A percentile compares a stretch with the other conserved stretches of the same genome.
These are phyloP conservation scores for Potentilla sterilis DNA, from an alignment of 306 rosid species.

Conservation along the genomic window DNA sequence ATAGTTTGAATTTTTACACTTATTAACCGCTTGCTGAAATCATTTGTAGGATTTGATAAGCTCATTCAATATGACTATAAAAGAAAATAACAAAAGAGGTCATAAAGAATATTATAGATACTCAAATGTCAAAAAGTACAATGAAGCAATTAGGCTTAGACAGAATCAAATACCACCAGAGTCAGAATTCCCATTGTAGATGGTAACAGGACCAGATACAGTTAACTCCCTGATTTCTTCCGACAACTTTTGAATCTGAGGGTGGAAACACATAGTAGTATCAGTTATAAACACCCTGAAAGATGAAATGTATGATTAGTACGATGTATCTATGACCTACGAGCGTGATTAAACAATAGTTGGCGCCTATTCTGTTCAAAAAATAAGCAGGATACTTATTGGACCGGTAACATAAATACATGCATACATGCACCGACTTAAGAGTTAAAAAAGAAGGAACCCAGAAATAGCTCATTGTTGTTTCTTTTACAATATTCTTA, in stretches of 20 bases:
- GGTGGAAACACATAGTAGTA: slow-evolving; percentile 6
- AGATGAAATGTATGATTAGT: not conserved
- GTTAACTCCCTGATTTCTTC: slow-evolving; percentile 75
- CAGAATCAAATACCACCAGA: slow-evolving; percentile 38
- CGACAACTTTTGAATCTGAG: slow-evolving; percentile 73
- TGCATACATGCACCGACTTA: not conserved
- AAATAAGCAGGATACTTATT: not conserved
- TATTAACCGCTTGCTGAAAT: not conserved
- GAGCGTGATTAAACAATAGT: not conserved
- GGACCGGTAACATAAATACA: not conserved
- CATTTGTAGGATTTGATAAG: not conserved
- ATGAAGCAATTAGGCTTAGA: not conserved
- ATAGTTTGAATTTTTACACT: not conserved
- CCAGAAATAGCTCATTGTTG: not conserved
- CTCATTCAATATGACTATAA: not conserved
- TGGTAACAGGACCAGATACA: slow-evolving; percentile 53
- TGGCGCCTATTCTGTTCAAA: not conserved
- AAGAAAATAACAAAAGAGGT: not conserved
- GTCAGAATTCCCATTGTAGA: slow-evolving; percentile 51
- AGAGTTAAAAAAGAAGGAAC: not conserved
- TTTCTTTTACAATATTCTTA: not conserved
- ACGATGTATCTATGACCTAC: not conserved
- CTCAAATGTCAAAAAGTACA: not conserved
- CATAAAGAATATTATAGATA: not conserved
- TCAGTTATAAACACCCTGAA: not conserved